These are phyloP conservation scores for Cupressus sempervirens DNA, from an alignment of 75 land plant species.

Conservation along the genomic window DNA sequence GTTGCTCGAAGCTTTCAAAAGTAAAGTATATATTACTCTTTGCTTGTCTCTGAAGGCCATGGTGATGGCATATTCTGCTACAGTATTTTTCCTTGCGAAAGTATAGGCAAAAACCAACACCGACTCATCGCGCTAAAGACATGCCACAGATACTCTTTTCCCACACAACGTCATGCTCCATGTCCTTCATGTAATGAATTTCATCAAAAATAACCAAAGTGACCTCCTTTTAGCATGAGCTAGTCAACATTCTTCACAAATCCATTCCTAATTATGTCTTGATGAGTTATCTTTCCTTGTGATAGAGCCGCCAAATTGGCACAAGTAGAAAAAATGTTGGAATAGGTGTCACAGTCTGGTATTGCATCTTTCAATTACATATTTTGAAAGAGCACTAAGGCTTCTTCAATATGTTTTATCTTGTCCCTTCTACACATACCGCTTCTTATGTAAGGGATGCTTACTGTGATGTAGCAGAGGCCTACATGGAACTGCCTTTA, in stretches of 20 bases:
- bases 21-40: slow-evolving; percentile 54
- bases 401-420: neutral
- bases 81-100: slow-evolving; percentile 53
- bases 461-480: no score
- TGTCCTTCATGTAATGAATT: no score
- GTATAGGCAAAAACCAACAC: slow-evolving; percentile 58
- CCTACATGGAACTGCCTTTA: no score
- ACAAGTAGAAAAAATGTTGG: slow-evolving; percentile 45
- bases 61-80: slow-evolving; percentile 62
- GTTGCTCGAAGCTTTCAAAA: slow-evolving; percentile 55
- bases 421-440: no score
- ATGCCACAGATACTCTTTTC: slow-evolving; percentile 51
- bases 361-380: slow-evolving; percentile 16
- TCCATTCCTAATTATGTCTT: slow-evolving; percentile 26
- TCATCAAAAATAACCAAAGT: no score
- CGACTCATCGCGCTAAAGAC: slow-evolving; percentile 58
- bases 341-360: slow-evolving; percentile 29
- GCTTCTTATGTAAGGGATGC: no score
- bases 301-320: slow-evolving; percentile 15
- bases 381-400: slow-evolving; percentile 15
- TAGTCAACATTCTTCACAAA: slow-evolving; percentile 23
- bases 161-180: no score
- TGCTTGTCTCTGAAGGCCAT: slow-evolving; percentile 60
- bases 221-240: no score
- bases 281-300: slow-evolving; percentile 44